Base-by-base conservation (phyloP, 768 basidiomycete species). In the Kwoniella newhampshirensis region DNA sequence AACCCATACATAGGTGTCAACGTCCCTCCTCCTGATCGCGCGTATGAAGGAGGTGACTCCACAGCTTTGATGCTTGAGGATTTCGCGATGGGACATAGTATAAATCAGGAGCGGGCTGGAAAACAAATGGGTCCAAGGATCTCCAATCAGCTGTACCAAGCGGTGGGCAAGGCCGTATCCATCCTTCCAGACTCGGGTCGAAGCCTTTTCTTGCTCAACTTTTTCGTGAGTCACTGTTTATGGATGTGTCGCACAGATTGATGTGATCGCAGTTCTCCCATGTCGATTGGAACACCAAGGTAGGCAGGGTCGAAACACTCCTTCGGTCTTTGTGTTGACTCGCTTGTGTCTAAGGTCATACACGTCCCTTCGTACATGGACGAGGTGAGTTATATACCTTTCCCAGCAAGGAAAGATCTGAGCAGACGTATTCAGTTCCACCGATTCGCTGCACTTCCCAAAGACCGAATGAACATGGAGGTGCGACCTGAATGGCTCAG, bases 251-350 rank as follows among this genome's bases (percentile, higher is more conserved):
- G 21, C 26, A 15, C 15, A 7, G 26, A 17, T 6, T 9, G 17
- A n/a, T 23, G 26, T 30, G 8, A 15, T 47, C 21, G 45, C 48
- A 50, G 48, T 50, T 50, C 18, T 8, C 27, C 4, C 23, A 50
- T 12, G 32, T 50, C 12, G 48, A 50, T 18, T 50, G 48, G 48
- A 27, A 50, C 30, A 50, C 48, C 7, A 42, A 42, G 40, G 40
- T 42, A 7, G 7, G 40, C 8, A 8, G 7, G 40, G 7, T 23
- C 36, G n/a, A 13, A 6, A 6, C 32, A 32, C 13, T 6, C 13
- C 7, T 32, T 6, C 32, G 32, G 7, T 32, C 13, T 6, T 32
- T 32, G 32, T 32, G 7, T 32, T 32, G 32, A 32, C 13, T 6
- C 32, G 17, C n/a, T n/a, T n/a, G 17, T 23, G 40, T n/a, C 17